These are phyloP conservation scores for Ceratobasidium sp. DNA, from an alignment of 1,284 basidiomycete species.

Conservation along the genomic window DNA sequence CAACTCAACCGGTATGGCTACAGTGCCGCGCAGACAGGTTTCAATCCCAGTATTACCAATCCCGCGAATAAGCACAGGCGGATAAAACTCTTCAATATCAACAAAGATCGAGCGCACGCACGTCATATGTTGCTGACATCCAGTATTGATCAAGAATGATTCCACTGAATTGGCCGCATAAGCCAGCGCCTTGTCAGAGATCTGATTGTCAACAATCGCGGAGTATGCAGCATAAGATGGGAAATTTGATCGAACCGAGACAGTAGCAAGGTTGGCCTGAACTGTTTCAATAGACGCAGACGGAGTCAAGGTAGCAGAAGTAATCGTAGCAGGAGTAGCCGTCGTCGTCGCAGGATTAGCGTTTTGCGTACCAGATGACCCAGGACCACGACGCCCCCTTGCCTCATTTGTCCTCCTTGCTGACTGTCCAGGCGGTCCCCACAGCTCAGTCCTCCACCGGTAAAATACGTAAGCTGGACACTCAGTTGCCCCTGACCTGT, in stretches of 20 bases:
- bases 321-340: too few species aligned
- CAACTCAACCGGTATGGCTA: not conserved
- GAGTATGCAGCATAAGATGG: not conserved
- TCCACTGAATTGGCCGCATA: not conserved
- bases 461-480: slow-evolving; percentile 1
- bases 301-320: not conserved
- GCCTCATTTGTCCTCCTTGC: too few species aligned
- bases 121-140: slow-evolving; percentile 4
- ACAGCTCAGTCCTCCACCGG: not conserved
- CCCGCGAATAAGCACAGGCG: not conserved
- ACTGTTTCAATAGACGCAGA: not conserved
- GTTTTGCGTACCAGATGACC: too few species aligned
- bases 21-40: not conserved
- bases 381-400: too few species aligned
- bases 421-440: slow-evolving; percentile 8
- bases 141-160: slow-evolving; percentile 51
- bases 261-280: not conserved
- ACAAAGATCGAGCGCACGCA: slow-evolving; percentile 4
- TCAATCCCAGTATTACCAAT: not conserved
- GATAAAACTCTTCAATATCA: not conserved
- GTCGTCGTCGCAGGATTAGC: too few species aligned
- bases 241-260: not conserved
- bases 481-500: not conserved
- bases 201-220: not conserved
- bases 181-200: not conserved